These are phyloP conservation scores for Hymenoscyphus repandus DNA, from an alignment of 2,329 filamentous ascomycete genomes.

Conservation along the genomic window DNA sequence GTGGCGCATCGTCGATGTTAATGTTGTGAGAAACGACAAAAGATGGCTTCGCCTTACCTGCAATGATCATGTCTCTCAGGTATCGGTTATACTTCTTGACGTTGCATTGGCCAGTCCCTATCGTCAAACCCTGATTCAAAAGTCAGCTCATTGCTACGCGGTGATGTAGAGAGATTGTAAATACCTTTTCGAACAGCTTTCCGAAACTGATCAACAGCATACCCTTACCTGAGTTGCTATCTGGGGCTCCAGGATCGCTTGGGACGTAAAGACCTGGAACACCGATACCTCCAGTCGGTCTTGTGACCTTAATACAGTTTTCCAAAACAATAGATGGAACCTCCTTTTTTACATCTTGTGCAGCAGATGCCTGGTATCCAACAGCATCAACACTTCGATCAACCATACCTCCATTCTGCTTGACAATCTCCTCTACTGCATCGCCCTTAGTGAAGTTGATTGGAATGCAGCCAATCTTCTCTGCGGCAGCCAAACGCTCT, in stretches of 20 bases:
- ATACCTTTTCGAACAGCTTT: constrained; percentile 63
- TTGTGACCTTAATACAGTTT: constrained; percentile 28
- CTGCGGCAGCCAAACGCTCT: constrained; percentile 51
- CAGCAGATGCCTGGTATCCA: constrained; percentile 57
- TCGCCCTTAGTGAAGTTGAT: constrained; percentile 57
- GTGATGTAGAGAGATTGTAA: background rate
- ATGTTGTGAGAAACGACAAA: constrained; percentile 65
- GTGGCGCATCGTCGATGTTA: constrained; percentile 53
- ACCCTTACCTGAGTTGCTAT: constrained; percentile 54
- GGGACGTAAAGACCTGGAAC: constrained; percentile 32
- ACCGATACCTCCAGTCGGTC: constrained; percentile 28
- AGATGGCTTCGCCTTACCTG: constrained; percentile 58
- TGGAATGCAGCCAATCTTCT: constrained; percentile 56
- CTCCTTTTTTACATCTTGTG: constrained; percentile 53
- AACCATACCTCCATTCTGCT: constrained; percentile 53
- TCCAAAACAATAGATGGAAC: constrained; percentile 48
- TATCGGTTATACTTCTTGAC: constrained; percentile 65
- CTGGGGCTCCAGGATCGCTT: constrained; percentile 56
- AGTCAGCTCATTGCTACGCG: background rate
- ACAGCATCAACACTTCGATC: constrained; percentile 62
- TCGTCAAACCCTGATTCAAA: constrained; percentile 44
- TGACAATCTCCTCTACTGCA: constrained; percentile 55
- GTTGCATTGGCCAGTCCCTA: constrained; percentile 62
- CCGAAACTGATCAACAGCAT: constrained; percentile 61
- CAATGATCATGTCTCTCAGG: constrained; percentile 59